These are phyloP conservation scores for Rhododendron williamsianum DNA, from an alignment of 148 eudicot genomes.

Conservation along the genomic window DNA sequence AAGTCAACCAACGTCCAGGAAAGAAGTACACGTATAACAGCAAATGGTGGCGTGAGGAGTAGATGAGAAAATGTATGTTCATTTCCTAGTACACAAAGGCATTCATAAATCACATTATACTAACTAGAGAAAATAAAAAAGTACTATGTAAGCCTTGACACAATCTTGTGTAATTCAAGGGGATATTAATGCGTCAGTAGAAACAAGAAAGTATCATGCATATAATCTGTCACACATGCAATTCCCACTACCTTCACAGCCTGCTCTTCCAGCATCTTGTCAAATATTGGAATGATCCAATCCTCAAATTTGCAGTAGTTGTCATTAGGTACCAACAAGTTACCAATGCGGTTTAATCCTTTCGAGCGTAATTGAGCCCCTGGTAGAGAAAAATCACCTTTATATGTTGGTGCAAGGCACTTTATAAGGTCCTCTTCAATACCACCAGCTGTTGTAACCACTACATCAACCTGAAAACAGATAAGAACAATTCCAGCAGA, in stretches of 20 bases:
- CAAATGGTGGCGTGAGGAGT: too few relatives aligned
- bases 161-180: background rate
- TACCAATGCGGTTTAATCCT: conserved; percentile 89
- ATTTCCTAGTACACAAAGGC: background rate
- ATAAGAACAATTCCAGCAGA: background rate
- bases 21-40: background rate
- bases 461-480: conserved; percentile 68
- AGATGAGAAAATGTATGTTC: background rate
- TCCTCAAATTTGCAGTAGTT: conserved; percentile 99
- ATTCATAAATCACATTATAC: background rate
- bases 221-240: background rate
- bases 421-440: conserved; percentile 91
- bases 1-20: background rate
- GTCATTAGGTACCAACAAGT: conserved; percentile 86
- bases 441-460: conserved; percentile 89
- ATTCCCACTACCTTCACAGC: conserved; percentile 40
- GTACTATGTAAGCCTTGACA: background rate
- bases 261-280: conserved; percentile 88
- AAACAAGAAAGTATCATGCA: background rate
- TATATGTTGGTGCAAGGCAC: conserved; percentile 83
- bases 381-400: conserved; percentile 76
- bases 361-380: conserved; percentile 70
- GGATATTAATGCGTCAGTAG: background rate
- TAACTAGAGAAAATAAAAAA: too few relatives aligned
- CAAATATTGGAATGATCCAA: conserved; percentile 86